Percentiles rank a stretch among this genome's conserved stretches.
Conservation (phyloP, 257 asterid genomes). For the Plectranthus barbatus region DNA sequence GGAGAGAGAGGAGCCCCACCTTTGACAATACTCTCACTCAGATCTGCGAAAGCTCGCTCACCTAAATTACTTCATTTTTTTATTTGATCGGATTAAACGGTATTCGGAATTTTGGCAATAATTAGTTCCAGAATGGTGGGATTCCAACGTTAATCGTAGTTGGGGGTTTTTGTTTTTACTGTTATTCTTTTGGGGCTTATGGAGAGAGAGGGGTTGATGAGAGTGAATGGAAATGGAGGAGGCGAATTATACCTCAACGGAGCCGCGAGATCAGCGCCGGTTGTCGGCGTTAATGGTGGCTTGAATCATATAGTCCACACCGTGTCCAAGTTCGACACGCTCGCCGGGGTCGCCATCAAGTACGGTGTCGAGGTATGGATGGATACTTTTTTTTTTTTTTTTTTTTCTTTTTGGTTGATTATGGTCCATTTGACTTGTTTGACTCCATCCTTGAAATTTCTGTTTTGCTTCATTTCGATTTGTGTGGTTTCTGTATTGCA, state of each 20-base stretch:
- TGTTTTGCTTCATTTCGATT: not conserved
- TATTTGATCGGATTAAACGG: not conserved
- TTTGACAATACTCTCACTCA: conserved; percentile 1
- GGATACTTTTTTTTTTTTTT: not conserved
- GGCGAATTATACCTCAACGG: conserved; percentile 26
- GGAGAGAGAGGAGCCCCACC: not conserved
- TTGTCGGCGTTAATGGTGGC: conserved; percentile 30
- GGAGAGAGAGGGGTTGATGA: conserved; percentile 28
- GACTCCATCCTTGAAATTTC: not conserved
- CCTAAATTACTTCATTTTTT: not conserved
- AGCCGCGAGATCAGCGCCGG: conserved; percentile 24
- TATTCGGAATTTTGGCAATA: not conserved
- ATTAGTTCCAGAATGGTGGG: conserved; percentile 10
- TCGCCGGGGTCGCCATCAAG: conserved; percentile 86
- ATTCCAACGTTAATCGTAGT: not conserved
- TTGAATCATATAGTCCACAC: conserved; percentile 40
- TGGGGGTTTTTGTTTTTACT: not conserved
- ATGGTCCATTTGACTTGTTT: not conserved
- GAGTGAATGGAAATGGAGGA: conserved; percentile 21
- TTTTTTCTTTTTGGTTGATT: too few relatives aligned
- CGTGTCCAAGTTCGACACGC: conserved; percentile 73
- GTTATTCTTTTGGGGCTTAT: not conserved
- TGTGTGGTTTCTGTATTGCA: not conserved
- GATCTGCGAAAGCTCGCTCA: conserved; percentile 18
- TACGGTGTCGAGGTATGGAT: conserved; percentile 76